Base-by-base conservation (phyloP, 176 grass and related monocot species). In the Oryza australiensis region DNA sequence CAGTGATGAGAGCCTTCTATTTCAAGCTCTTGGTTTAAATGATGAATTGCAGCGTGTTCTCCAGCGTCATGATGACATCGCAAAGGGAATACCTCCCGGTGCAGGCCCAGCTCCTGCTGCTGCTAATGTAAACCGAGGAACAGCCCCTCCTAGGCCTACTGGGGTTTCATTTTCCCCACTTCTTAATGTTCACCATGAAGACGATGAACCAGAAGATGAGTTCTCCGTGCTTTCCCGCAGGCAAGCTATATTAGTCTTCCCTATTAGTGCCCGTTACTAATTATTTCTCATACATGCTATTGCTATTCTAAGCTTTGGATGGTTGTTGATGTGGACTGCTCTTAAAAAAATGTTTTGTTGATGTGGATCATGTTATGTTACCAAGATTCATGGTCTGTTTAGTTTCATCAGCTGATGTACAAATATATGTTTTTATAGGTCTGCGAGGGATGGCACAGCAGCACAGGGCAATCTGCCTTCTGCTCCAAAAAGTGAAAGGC, bases 1-100 rank as follows among this genome's bases (percentile, higher is more conserved):
- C 86, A 99, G 97, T 60, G 97, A 99, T 5, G 97, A 99, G 76
- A 84, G 91, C 26, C 93, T 94, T 90, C 64, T 99, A 60, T 90
- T 88, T 88, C 93, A 94, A 75, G 93, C 89, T 83, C 74, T 99
- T 60, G 86, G 93, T 30, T 72, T 99, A 63, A 99, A 99, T 88
- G 97, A 99, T 62, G 93, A 99, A 73, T 59, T 99, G 49, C 93
- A 94, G 77, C 89, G 83, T 88, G 91, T 92, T 80, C 85, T 99
- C 90, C 70, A 96, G 89, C 91, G 93, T n/a, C 88, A 96, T 70
- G 91, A 95, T 71, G 90, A 99, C 70, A 89, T 99, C 66, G 85
- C 91, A 71, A 89, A 88, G 75, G 91, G 83, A 83, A 16, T 84
- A 22, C 63, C 82, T 80, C 66, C 84, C 5, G 48, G 67, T 73